A percentile compares a stretch with the other conserved stretches of the same genome.
These are phyloP conservation scores for Saturnispora serradocipensis DNA, from an alignment of 805 yeast genomes.

Conservation along the genomic window DNA sequence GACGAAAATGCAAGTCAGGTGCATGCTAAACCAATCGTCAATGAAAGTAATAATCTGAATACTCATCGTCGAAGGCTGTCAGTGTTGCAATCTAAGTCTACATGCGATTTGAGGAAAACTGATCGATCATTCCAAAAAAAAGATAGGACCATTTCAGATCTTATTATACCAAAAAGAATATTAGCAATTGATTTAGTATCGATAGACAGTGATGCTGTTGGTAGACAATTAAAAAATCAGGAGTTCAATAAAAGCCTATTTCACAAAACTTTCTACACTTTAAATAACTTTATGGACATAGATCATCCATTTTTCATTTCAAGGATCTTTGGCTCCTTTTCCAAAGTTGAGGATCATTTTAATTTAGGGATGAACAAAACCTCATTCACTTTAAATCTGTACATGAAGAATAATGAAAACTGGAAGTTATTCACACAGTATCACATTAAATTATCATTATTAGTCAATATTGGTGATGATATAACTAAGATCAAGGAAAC, in stretches of 20 bases:
- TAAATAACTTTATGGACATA: constrained; percentile 23
- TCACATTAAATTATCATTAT: constrained; percentile 23
- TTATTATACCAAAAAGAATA: not conserved
- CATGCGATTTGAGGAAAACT: constrained; percentile 1
- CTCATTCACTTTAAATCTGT: constrained; percentile 21
- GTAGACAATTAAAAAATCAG: constrained; percentile 25
- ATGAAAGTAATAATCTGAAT: not conserved
- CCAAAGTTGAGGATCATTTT: constrained; percentile 21
- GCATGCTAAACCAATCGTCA: not conserved
- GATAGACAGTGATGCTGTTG: constrained; percentile 13
- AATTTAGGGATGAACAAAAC: constrained; percentile 15
- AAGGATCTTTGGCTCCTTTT: constrained; percentile 22
- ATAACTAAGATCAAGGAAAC: constrained; percentile 16
- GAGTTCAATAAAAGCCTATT: constrained; percentile 21
- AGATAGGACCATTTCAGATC: not conserved
- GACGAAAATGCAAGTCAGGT: not conserved
- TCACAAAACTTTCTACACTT: constrained; percentile 29
- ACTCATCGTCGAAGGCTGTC: not conserved
- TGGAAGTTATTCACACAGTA: constrained; percentile 23
- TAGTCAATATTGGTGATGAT: constrained; percentile 27
- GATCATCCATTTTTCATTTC: constrained; percentile 29
- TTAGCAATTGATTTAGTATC: not conserved
- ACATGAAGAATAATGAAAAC: constrained; percentile 6
- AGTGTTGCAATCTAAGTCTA: constrained; percentile 3
- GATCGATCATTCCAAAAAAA: not conserved